phyloP scores from a whole-genome alignment of 2,329 filamentous ascomycete genomes.

The Paecilomyces variotii region DNA sequence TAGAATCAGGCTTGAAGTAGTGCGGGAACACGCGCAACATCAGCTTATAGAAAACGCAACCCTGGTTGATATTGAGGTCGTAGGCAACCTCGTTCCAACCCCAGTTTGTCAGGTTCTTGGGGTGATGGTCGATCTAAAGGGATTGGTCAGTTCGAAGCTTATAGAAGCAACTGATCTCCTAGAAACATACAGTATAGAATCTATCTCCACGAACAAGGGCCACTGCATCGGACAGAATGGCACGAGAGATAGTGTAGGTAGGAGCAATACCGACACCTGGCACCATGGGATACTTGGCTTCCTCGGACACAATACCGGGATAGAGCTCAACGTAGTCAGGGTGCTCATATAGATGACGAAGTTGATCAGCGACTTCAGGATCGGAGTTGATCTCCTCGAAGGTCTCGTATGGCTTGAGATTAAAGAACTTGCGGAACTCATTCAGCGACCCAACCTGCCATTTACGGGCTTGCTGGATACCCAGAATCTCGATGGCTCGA shows the following conservation, averaged over 20 bases:
- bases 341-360: slow-evolving; percentile 54
- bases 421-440: slow-evolving; percentile 58
- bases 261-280: slow-evolving; percentile 32
- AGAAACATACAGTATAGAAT: slow-evolving; percentile 54
- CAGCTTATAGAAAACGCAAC: slow-evolving; percentile 78
- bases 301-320: slow-evolving; percentile 51
- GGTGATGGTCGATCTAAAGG: slow-evolving; percentile 55
- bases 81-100: slow-evolving; percentile 68
- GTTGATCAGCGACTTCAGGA: slow-evolving; percentile 45
- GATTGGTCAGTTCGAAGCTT: background rate
- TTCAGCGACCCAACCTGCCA: slow-evolving; percentile 47
- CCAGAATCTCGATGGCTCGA: slow-evolving; percentile 68
- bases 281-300: slow-evolving; percentile 28
- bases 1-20: slow-evolving; percentile 68
- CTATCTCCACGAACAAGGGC: slow-evolving; percentile 54
- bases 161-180: slow-evolving; percentile 3
- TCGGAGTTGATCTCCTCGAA: slow-evolving; percentile 55
- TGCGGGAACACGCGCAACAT: slow-evolving; percentile 71
- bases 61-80: slow-evolving; percentile 67
- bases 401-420: slow-evolving; percentile 47
- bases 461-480: slow-evolving; percentile 65
- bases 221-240: slow-evolving; percentile 37
- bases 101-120: slow-evolving; percentile 73
- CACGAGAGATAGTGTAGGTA: slow-evolving; percentile 30
- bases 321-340: slow-evolving; percentile 63